These are phyloP conservation scores for Mycena sp. DNA, from an alignment of 1,284 basidiomycete genomes.

Conservation along the genomic window DNA sequence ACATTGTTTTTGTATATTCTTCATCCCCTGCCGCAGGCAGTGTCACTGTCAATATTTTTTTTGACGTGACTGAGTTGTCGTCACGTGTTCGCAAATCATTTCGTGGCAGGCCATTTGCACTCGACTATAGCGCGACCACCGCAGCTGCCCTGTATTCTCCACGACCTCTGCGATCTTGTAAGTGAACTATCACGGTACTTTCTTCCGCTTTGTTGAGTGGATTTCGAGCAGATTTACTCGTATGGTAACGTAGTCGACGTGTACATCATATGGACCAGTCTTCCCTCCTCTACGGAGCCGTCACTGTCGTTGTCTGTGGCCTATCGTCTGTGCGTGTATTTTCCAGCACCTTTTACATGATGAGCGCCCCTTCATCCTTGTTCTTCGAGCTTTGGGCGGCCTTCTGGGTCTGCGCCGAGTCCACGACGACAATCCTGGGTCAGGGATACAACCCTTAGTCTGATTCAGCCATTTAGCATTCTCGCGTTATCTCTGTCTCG, in stretches of 20 bases:
- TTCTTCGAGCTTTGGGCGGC: constrained; percentile 82
- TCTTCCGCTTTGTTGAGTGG: neutral
- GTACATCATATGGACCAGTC: constrained; percentile 46
- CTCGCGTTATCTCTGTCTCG: neutral
- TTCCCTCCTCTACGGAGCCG: constrained; percentile 46
- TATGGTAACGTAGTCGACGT: constrained; percentile 24
- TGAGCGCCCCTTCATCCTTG: constrained; percentile 87
- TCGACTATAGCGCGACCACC: too few relatives aligned
- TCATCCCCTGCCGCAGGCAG: neutral
- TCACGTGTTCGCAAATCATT: too few relatives aligned
- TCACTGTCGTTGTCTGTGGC: constrained; percentile 41
- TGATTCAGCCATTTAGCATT: constrained; percentile 35
- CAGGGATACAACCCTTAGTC: constrained; percentile 43
- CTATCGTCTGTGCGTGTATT: constrained; percentile 47
- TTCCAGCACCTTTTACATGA: constrained; percentile 48
- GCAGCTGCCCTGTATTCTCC: too few relatives aligned
- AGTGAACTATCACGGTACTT: neutral
- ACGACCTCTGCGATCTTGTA: neutral
- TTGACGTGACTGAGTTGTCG: too few relatives aligned
- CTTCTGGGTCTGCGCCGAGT: constrained; percentile 59
- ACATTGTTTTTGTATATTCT: constrained; percentile 18
- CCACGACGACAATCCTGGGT: constrained; percentile 71
- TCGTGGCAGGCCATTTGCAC: too few relatives aligned
- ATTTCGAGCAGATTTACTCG: constrained; percentile 4
- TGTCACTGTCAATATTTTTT: neutral